phyloP scores from a whole-genome alignment of 345 rosid species.

The Trapa incisa region DNA sequence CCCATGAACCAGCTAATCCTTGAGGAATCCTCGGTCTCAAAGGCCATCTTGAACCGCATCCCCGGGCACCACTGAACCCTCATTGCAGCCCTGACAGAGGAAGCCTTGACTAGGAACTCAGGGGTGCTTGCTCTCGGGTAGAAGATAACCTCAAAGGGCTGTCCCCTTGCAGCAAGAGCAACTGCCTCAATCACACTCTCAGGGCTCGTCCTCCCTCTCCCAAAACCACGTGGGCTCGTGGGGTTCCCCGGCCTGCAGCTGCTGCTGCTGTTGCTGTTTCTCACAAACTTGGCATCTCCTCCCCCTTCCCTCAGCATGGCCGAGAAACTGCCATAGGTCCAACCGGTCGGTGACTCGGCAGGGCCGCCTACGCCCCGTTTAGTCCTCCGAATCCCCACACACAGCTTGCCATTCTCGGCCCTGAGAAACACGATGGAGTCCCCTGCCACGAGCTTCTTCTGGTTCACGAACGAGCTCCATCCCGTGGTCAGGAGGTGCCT shows the following conservation, averaged over 20 bases:
- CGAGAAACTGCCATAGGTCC: constrained; percentile 36
- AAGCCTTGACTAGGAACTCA: constrained; percentile 67
- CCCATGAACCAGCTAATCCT: constrained; percentile 98
- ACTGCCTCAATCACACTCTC: constrained; percentile 67
- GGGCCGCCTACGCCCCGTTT: constrained; percentile 42
- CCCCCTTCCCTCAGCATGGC: constrained; percentile 59
- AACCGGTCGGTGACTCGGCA: constrained; percentile 25
- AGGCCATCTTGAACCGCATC: constrained; percentile 98
- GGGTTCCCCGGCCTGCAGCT: constrained; percentile 23
- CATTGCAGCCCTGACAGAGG: constrained; percentile 53
- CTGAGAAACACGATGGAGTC: constrained; percentile 85
- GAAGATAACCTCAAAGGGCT: constrained; percentile 63
- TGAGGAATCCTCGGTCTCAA: constrained; percentile 86
- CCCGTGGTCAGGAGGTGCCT: constrained; percentile 91
- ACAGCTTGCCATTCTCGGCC: constrained; percentile 72
- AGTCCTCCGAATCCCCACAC: constrained; percentile 74
- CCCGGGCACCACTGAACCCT: constrained; percentile 75
- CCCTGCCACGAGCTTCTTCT: constrained; percentile 85
- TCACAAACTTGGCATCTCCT: constrained; percentile 29
- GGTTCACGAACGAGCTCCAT: constrained; percentile 95
- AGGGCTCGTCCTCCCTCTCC: constrained; percentile 35
- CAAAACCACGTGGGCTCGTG: constrained; percentile 35
- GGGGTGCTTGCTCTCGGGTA: constrained; percentile 78
- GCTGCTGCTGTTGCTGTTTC: neutral
- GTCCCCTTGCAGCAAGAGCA: constrained; percentile 49